Evolutionary conservation across 257 asterid genomes (phyloP).

Genomic region (Gynochthodes officinalis): DNA sequence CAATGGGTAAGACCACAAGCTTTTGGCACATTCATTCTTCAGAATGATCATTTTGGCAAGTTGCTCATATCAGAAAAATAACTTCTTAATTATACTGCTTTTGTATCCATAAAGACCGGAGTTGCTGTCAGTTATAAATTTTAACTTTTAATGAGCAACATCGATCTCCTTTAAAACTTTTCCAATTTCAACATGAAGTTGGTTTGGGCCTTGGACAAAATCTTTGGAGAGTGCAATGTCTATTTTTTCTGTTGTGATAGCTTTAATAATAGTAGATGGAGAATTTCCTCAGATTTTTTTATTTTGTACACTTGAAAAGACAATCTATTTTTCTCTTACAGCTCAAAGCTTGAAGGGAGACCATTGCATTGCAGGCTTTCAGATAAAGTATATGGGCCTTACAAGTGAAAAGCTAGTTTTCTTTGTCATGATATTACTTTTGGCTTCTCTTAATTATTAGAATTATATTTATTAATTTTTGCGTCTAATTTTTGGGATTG

Average conservation of each 20-base stretch:
- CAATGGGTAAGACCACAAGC: constrained; percentile 58
- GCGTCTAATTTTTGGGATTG: constrained; percentile 20
- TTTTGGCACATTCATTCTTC: neutral
- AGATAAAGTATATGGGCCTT: constrained; percentile 62
- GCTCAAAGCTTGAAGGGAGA: constrained; percentile 90
- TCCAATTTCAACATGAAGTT: neutral
- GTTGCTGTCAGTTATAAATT: neutral
- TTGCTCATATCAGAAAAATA: neutral
- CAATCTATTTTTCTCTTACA: constrained; percentile 24
- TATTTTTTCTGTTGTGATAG: neutral
- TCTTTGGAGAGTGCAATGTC: neutral
- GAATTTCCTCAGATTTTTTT: neutral
- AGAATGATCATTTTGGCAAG: neutral
- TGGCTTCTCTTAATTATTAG: neutral
- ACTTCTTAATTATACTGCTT: too few species aligned
- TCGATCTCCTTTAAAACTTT: neutral
- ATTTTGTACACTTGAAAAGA: neutral
- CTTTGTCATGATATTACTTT: neutral
- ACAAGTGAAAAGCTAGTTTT: neutral
- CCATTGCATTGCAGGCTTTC: constrained; percentile 73
- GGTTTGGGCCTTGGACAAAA: neutral
- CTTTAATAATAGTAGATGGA: neutral
- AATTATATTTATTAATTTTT: neutral
- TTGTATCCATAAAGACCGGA: neutral
- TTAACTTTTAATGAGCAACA: neutral